Conservation (phyloP, 2,329 filamentous ascomycete genomes). For the Coniochaeta hoffmannii region DNA sequence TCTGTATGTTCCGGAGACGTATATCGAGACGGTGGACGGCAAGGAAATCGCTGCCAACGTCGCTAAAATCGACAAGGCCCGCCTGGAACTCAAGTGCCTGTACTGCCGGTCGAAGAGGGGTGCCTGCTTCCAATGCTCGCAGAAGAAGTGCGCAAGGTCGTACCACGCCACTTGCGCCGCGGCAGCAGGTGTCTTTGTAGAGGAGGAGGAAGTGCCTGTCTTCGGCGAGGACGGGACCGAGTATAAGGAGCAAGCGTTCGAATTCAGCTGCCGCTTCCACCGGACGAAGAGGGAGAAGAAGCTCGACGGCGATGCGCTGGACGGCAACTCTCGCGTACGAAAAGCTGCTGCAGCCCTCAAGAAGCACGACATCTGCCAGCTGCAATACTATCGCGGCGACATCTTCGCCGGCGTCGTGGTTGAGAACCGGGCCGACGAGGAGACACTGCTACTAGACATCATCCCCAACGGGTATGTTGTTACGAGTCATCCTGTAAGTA, state of each 20-base stretch:
- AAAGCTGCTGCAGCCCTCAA: conserved; percentile 62
- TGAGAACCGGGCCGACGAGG: conserved; percentile 72
- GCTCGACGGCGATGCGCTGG: conserved; percentile 59
- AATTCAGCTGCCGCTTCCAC: conserved; percentile 93
- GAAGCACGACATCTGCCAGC: conserved; percentile 72
- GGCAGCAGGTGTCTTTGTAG: conserved; percentile 84
- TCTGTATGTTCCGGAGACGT: conserved; percentile 86
- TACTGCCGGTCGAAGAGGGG: conserved; percentile 91
- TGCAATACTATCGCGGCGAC: conserved; percentile 76
- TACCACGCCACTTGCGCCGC: conserved; percentile 95
- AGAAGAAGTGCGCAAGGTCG: conserved; percentile 85
- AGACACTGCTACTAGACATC: conserved; percentile 71
- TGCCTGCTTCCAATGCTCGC: conserved; percentile 94
- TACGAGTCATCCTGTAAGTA: conserved; percentile 1
- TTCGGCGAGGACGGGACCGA: conserved; percentile 87
- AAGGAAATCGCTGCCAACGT: conserved; percentile 72
- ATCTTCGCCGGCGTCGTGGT: conserved; percentile 87
- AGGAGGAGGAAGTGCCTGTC: conserved; percentile 78
- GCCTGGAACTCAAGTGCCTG: conserved; percentile 86
- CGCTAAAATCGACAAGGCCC: conserved; percentile 74
- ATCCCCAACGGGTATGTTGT: conserved; percentile 70
- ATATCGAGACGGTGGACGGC: conserved; percentile 64
- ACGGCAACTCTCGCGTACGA: conserved; percentile 60
- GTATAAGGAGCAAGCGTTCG: conserved; percentile 85
- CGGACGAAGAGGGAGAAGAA: conserved; percentile 79